Evolutionary conservation across 352 stramenopile genomes (phyloP).

Genomic region (Phytophthora aleatoria): DNA sequence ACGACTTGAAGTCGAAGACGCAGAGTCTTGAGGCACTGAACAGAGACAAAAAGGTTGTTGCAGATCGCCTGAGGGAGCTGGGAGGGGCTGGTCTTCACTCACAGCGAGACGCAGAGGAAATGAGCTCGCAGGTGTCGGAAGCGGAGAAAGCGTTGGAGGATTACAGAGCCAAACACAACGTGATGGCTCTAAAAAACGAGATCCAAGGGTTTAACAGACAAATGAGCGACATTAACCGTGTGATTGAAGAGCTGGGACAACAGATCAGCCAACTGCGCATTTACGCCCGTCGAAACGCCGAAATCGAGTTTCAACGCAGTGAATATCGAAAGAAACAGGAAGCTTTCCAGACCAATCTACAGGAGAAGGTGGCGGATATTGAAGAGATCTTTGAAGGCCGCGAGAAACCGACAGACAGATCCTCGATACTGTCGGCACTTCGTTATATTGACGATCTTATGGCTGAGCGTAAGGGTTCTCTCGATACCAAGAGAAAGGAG

Average conservation of each 20-base stretch:
- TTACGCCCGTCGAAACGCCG: conserved; percentile 52
- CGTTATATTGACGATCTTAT: conserved; percentile 35
- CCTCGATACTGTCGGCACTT: conserved; percentile 31
- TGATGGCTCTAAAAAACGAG: conserved; percentile 41
- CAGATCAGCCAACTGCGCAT: conserved; percentile 61
- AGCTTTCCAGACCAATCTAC: conserved; percentile 42
- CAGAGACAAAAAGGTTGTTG: conserved; percentile 47
- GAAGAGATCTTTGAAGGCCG: conserved; percentile 34
- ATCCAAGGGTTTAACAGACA: conserved; percentile 51
- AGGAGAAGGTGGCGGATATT: conserved; percentile 54
- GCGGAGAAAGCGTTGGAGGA: conserved; percentile 47
- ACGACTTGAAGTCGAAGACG: conserved; percentile 57
- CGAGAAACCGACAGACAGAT: conserved; percentile 37
- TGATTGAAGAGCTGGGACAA: conserved; percentile 48
- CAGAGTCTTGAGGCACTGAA: conserved; percentile 44
- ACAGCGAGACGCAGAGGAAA: conserved; percentile 52
- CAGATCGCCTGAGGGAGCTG: conserved; percentile 47
- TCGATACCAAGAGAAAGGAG: conserved; percentile 36
- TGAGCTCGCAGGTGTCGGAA: conserved; percentile 51
- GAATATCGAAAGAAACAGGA: conserved; percentile 54
- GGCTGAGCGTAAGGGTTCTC: conserved; percentile 20
- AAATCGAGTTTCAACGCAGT: conserved; percentile 54
- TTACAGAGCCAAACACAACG: conserved; percentile 52
- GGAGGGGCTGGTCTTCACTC: conserved; percentile 43
- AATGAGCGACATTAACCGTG: conserved; percentile 48